A percentile compares a stretch with the other conserved stretches of the same genome.
Conservation (phyloP, 108 stramenopile species). For the Cyclotella baltica region DNA sequence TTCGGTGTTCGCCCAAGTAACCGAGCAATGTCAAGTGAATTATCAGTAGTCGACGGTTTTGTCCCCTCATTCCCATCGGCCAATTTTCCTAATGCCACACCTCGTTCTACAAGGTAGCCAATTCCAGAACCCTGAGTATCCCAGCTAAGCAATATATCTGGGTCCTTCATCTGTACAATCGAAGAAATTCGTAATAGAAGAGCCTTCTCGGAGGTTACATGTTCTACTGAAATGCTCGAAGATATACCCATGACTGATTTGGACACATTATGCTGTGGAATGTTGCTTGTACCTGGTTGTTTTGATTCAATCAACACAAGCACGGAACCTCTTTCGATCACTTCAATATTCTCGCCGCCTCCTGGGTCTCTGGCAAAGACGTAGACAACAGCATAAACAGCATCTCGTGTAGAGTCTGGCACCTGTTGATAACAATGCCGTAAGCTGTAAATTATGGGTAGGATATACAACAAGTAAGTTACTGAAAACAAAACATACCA, state of each 20-base stretch:
- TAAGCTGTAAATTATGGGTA: no score
- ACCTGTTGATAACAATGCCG: conserved; percentile 21
- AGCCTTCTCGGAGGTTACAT: conserved; percentile 62
- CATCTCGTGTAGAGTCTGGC: conserved; percentile 76
- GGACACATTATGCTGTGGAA: background rate
- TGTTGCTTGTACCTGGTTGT: conserved; percentile 28
- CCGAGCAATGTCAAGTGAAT: conserved; percentile 75
- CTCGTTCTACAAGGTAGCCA: conserved; percentile 86
- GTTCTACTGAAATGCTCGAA: conserved; percentile 58
- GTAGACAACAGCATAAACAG: conserved; percentile 73
- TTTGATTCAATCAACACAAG: conserved; percentile 64
- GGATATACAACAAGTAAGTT: no score
- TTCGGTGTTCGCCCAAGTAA: conserved; percentile 81
- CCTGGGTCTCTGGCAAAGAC: conserved; percentile 81
- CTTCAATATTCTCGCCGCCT: conserved; percentile 79
- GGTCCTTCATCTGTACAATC: conserved; percentile 77
- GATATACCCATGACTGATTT: conserved; percentile 56
- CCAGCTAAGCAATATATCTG: conserved; percentile 87
- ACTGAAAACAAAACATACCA: conserved; percentile 56
- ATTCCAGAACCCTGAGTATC: conserved; percentile 86
- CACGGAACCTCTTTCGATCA: conserved; percentile 72
- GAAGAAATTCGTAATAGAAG: conserved; percentile 74
- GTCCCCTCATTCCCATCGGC: conserved; percentile 29
- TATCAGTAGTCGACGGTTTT: conserved; percentile 5
- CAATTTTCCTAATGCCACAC: conserved; percentile 55